Evolutionary conservation across 2,329 filamentous ascomycete species (phyloP), one percentile per base, ranked within the genome.

Genomic region (Chaetomium olivaceum): DNA sequence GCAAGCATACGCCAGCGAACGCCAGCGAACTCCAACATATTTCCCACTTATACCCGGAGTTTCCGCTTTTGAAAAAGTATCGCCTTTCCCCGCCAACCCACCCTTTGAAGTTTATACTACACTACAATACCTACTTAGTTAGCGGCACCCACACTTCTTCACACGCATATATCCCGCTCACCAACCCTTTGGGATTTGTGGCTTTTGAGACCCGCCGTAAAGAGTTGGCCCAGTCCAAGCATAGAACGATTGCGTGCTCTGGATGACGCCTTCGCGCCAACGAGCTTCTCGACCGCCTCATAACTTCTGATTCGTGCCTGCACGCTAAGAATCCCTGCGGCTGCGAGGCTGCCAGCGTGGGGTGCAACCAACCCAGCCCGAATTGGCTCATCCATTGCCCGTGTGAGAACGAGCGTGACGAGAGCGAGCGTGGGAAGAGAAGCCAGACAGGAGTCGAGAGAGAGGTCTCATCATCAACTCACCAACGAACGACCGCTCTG

Each of bases 201-300:
- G 27, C 27, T 36, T 31, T 31, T 46, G 51, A 68, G 21, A n/a
- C 23, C 63, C 62, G 56, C 43, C 33, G 54, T 52, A 61, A 52
- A 54, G 58, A 29, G 33, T 46, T 57, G 61, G 62, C 56, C 70
- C 71, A 72, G 65, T 71, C 54, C 58, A 54, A 64, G 51, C 59
- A 33, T 16, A 43, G 63, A 43, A 56, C 65, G 68, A 69, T 72
- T 70, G 70, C 72, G 70, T 73, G 71, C 70, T 69, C 50, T 69
- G 51, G 58, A 71, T 71, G 66, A 71, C 71, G 69, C 68, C 71
- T 71, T 72, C 50, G 50, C 66, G 23, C 59, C 55, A 27, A 29
- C 64, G 29, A 31, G 43, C 65, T 51, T 19, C n/a, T 62, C 43
- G 31, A 61, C 62, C 33, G 23, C 64, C 25, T 58, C 66, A 62